A percentile compares a stretch with the other conserved stretches of the same genome.
phyloP scores from a whole-genome alignment of 441 rosid species.

The Syzygium syzygioides region DNA sequence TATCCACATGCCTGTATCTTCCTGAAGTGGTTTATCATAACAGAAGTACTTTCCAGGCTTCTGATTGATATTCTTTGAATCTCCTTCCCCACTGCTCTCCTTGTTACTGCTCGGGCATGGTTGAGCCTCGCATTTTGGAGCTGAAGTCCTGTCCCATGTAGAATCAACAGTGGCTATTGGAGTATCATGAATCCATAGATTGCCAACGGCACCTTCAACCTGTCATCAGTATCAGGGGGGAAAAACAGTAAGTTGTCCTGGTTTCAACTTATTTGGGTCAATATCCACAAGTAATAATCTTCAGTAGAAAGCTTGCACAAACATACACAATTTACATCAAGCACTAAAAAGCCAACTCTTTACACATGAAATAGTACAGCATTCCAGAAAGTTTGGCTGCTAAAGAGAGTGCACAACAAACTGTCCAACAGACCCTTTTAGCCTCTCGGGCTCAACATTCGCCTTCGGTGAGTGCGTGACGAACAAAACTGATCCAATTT shows the following conservation, averaged over 20 bases:
- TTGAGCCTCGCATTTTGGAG: not conserved
- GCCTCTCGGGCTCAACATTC: not conserved
- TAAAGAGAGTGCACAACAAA: not conserved
- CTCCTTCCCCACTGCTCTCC: not conserved
- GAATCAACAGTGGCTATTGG: not conserved
- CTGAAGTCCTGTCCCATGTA: not conserved
- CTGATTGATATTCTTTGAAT: not conserved
- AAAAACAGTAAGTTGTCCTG: not conserved
- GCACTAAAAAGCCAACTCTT: not conserved
- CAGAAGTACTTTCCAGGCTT: slow-evolving; percentile 66
- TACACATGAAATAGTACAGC: not conserved
- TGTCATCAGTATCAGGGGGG: not conserved
- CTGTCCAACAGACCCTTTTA: not conserved
- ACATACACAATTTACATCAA: not conserved
- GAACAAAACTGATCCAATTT: not conserved
- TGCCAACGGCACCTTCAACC: not conserved
- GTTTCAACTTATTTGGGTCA: not conserved
- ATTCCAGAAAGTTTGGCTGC: not conserved
- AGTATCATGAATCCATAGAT: not conserved
- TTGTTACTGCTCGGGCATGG: not conserved
- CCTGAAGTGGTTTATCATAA: slow-evolving; percentile 70
- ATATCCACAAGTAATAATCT: not conserved
- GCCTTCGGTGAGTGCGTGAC: not conserved
- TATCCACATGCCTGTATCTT: slow-evolving; percentile 92
- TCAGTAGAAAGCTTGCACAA: not conserved